phyloP scores from a whole-genome alignment of 148 eudicot genomes.

The Spergularia marina region DNA sequence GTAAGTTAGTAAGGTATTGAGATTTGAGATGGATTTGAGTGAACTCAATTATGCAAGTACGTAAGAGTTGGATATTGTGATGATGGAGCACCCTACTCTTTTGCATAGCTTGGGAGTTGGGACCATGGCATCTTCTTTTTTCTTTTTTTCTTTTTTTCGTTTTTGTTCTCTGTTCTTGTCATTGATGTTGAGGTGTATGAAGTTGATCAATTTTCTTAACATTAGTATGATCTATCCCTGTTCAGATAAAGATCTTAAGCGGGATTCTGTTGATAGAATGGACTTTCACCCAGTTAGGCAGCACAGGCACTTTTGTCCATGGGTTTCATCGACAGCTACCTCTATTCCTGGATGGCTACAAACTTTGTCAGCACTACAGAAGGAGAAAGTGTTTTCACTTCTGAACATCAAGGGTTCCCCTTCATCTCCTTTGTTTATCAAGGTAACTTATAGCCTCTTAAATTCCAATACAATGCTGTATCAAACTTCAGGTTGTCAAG shows the following conservation, averaged over 20 bases:
- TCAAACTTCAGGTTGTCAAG: background rate
- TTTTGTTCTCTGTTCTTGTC: too few species aligned
- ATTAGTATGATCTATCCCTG: background rate
- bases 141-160: too few species aligned
- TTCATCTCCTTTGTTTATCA: constrained; percentile 62
- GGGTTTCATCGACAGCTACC: constrained; percentile 55
- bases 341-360: constrained; percentile 80
- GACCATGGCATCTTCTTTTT: too few species aligned
- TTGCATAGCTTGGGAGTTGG: too few species aligned
- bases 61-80: too few species aligned
- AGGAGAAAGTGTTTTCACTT: constrained; percentile 55
- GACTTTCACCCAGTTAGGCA: constrained; percentile 77
- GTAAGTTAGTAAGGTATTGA: too few species aligned
- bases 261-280: constrained; percentile 32
- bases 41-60: too few species aligned
- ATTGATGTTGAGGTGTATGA: background rate
- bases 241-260: constrained; percentile 36
- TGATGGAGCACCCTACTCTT: too few species aligned
- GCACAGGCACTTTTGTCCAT: constrained; percentile 91
- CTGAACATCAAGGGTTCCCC: constrained; percentile 41
- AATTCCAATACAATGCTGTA: background rate
- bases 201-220: constrained; percentile 2
- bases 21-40: too few species aligned
- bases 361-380: constrained; percentile 69
- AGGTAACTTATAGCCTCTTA: constrained; percentile 44